Conservation (phyloP, 2,329 filamentous ascomycete genomes). For the Colletotrichum plurivorum region DNA sequence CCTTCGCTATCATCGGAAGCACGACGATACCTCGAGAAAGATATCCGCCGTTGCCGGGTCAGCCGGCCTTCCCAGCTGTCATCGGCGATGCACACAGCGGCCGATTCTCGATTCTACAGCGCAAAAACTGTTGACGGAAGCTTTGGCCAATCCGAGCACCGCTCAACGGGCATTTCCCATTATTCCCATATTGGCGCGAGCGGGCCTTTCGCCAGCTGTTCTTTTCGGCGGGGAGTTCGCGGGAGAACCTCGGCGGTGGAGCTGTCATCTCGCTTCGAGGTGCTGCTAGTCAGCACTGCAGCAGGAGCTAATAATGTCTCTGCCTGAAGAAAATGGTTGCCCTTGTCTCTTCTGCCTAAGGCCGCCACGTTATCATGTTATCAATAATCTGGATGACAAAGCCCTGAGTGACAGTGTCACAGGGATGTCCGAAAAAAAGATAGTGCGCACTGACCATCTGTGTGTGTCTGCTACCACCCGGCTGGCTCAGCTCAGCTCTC, state of each 20-base stretch:
- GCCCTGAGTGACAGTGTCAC: not conserved
- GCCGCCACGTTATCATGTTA: not conserved
- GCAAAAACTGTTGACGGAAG: slow-evolving; percentile 10
- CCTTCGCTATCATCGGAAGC: no score
- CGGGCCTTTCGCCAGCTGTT: not conserved
- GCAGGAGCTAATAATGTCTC: not conserved
- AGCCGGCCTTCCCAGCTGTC: not conserved
- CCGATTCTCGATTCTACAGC: no score
- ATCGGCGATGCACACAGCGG: no score
- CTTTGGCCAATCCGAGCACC: slow-evolving; percentile 26
- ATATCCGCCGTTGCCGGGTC: not conserved
- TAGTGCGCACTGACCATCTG: slow-evolving; percentile 3
- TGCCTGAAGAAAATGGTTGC: slow-evolving; percentile 7
- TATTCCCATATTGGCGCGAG: slow-evolving; percentile 28
- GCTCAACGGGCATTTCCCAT: slow-evolving; percentile 18
- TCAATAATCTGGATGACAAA: slow-evolving; percentile 23
- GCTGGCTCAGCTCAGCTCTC: not conserved
- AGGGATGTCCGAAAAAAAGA: slow-evolving; percentile 5
- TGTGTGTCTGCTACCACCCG: slow-evolving; percentile 4
- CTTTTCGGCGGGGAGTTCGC: slow-evolving; percentile 9
- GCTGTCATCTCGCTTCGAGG: slow-evolving; percentile 28
- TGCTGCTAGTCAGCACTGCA: slow-evolving; percentile 7
- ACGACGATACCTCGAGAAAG: no score
- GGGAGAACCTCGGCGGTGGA: slow-evolving; percentile 28
- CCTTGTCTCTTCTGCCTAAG: slow-evolving; percentile 7